A percentile compares a stretch with the other conserved stretches of the same genome.
Evolutionary conservation across 257 asterid genomes (phyloP).

Genomic region (Solanum piurae): DNA sequence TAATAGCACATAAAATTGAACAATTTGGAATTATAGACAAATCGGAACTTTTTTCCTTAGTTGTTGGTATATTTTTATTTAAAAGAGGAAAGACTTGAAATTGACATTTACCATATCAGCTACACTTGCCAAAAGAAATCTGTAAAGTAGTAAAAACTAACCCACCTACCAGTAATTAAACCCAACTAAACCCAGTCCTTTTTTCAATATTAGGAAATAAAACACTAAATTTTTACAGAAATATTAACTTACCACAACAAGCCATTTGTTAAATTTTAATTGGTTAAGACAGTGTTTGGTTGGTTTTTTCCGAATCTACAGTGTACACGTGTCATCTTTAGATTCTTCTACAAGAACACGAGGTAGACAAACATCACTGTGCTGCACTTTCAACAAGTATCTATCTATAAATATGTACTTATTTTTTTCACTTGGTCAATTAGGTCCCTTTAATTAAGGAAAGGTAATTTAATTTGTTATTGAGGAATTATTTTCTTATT

Average conservation of each 20-base stretch:
- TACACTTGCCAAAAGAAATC: not conserved
- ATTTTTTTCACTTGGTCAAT: slow-evolving; percentile 6
- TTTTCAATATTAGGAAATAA: not conserved
- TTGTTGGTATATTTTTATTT: not conserved
- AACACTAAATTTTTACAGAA: not conserved
- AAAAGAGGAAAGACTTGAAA: not conserved
- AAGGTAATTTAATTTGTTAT: not conserved
- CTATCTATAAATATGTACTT: not conserved
- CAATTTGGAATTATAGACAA: not conserved
- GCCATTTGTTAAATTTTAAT: not conserved
- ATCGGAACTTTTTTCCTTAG: not conserved
- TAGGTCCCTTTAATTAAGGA: slow-evolving; percentile 7
- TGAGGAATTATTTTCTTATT: not conserved
- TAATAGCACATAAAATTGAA: not conserved
- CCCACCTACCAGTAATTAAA: not conserved
- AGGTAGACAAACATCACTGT: not conserved
- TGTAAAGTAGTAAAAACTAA: not conserved
- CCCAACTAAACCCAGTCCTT: not conserved
- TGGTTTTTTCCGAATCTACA: slow-evolving; percentile 1
- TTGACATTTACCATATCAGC: not conserved
- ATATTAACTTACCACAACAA: not conserved
- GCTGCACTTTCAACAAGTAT: not conserved
- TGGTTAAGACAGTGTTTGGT: not conserved
- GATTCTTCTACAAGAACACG: slow-evolving; percentile 8
- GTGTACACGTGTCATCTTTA: slow-evolving; percentile 4